phyloP scores from a whole-genome alignment of 495 filamentous ascomycete genomes.

The Trichoderma parareesei region DNA sequence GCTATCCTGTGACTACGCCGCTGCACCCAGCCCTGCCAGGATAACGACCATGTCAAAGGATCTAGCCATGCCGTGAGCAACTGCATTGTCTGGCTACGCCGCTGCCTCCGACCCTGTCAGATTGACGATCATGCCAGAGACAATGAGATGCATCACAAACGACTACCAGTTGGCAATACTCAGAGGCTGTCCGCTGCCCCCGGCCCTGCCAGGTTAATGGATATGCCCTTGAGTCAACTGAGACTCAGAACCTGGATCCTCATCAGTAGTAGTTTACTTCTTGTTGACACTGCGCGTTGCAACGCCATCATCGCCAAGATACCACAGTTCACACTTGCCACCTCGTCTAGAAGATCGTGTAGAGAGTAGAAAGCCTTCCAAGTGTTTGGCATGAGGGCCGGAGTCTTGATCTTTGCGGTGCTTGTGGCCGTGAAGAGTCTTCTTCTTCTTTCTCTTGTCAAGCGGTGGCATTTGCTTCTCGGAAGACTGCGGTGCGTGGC shows the following conservation, averaged over 20 bases:
- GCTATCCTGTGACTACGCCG: neutral
- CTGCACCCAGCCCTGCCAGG: constrained; percentile 4
- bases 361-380: neutral
- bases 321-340: neutral
- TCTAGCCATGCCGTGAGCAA: neutral
- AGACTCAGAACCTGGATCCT: neutral
- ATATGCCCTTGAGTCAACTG: neutral
- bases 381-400: neutral
- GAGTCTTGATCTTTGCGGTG: neutral
- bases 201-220: neutral
- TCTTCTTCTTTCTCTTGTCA: neutral
- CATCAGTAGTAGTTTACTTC: neutral
- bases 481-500: too few relatives aligned
- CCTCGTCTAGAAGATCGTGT: neutral
- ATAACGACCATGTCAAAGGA: constrained; percentile 4
- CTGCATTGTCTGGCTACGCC: neutral
- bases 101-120: constrained; percentile 7
- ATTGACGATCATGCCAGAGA: neutral
- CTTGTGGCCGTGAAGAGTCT: neutral
- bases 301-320: neutral
- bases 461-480: too few relatives aligned
- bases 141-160: neutral
- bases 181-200: neutral
- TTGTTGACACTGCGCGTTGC: neutral
- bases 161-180: neutral